Percentiles rank a stretch among this genome's conserved stretches.
phyloP scores from a whole-genome alignment of 352 stramenopile genomes.

The Globisporangium cystogenes region DNA sequence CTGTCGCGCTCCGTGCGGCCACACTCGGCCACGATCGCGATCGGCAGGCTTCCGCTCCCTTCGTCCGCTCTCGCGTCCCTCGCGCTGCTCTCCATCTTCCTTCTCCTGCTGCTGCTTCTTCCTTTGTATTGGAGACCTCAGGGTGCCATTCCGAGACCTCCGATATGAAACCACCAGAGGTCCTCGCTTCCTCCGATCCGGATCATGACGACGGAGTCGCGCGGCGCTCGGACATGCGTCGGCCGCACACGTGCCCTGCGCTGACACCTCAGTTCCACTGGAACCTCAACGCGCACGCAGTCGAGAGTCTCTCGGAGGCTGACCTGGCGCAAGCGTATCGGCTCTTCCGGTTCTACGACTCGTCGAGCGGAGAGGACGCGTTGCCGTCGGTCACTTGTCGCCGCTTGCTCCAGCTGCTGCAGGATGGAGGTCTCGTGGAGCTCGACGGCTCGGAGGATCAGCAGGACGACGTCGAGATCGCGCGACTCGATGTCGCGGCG shows the following conservation, averaged over 20 bases:
- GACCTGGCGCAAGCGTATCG: conserved; percentile 39
- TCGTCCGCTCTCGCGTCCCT: too few species aligned
- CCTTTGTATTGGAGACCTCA: too few species aligned
- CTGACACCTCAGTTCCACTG: conserved; percentile 44
- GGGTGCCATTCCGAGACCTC: too few species aligned
- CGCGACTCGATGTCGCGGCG: conserved; percentile 3
- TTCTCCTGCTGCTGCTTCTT: too few species aligned
- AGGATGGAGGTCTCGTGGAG: conserved; percentile 25
- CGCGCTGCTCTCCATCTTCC: too few species aligned
- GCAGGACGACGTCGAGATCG: not conserved
- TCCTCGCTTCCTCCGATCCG: too few species aligned
- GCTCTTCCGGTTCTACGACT: conserved; percentile 60
- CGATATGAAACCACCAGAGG: too few species aligned
- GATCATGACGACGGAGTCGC: too few species aligned
- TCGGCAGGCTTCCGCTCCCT: too few species aligned
- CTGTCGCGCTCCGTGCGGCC: not conserved
- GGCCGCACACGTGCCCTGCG: conserved; percentile 14
- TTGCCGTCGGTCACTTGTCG: conserved; percentile 41
- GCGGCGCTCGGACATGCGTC: not conserved
- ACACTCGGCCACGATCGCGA: not conserved
- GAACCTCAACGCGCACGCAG: conserved; percentile 39
- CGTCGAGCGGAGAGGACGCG: conserved; percentile 31
- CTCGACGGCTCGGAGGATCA: not conserved
- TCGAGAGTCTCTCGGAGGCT: conserved; percentile 17
- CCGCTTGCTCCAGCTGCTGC: conserved; percentile 37